Evolutionary conservation across 768 basidiomycete genomes (phyloP).

Genomic region (Russula griseocarnosa): DNA sequence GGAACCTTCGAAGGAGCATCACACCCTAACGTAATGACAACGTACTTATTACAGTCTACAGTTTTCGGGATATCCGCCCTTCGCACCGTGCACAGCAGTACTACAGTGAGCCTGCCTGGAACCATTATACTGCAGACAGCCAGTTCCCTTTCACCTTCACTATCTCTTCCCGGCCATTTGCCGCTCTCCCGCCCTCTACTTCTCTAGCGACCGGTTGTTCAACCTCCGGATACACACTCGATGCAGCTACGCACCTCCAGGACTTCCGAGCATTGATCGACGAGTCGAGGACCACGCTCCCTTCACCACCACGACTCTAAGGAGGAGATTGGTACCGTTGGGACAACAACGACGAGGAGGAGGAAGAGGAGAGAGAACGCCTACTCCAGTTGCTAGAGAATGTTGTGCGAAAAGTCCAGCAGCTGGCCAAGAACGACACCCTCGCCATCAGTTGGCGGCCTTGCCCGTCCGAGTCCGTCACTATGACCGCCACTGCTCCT

Average conservation of each 20-base stretch:
- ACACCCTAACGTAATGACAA: too few species aligned
- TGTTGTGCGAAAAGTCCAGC: slow-evolving; percentile 16
- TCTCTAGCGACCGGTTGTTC: background rate
- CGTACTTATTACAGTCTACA: too few species aligned
- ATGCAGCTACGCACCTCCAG: slow-evolving; percentile 15
- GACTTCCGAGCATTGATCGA: slow-evolving; percentile 16
- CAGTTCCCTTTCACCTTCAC: too few species aligned
- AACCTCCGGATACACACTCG: background rate
- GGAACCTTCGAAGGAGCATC: too few species aligned
- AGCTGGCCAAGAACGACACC: slow-evolving; percentile 3
- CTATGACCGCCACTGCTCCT: slow-evolving; percentile 1
- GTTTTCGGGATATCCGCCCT: too few species aligned
- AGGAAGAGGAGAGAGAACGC: slow-evolving; percentile 7
- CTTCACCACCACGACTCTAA: background rate
- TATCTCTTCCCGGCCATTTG: too few species aligned
- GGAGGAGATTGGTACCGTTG: background rate
- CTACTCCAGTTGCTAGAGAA: slow-evolving; percentile 21
- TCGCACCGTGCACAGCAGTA: too few species aligned
- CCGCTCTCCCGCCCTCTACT: background rate
- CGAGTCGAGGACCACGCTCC: slow-evolving; percentile 12
- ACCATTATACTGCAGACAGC: too few species aligned
- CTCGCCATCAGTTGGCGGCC: background rate
- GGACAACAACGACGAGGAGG: background rate
- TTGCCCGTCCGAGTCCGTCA: background rate
- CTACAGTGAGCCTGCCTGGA: too few species aligned